Percentiles rank a stretch among this genome's conserved stretches.
These are phyloP conservation scores for Turnera subulata DNA, from an alignment of 345 rosid species.

Conservation along the genomic window DNA sequence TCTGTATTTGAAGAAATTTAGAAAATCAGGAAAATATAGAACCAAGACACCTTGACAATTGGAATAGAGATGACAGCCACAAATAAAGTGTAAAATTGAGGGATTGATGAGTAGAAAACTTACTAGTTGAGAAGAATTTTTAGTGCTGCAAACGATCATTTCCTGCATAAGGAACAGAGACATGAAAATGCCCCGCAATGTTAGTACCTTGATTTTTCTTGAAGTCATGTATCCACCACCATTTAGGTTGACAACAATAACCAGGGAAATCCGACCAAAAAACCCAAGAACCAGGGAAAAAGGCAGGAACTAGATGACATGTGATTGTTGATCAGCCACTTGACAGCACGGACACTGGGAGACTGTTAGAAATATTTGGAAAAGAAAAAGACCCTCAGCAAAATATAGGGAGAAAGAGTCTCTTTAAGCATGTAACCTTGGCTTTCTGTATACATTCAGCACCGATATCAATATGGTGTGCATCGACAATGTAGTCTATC, in stretches of 20 bases:
- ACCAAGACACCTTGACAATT: too few relatives aligned
- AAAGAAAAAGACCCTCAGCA: neutral
- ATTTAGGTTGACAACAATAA: too few relatives aligned
- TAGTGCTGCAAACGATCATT: constrained; percentile 25
- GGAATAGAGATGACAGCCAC: neutral
- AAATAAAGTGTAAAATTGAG: neutral
- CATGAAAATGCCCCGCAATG: too few relatives aligned
- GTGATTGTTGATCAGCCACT: too few relatives aligned
- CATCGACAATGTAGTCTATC: constrained; percentile 25
- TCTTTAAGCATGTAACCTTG: constrained; percentile 10
- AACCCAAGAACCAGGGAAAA: too few relatives aligned
- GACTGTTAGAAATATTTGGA: too few relatives aligned
- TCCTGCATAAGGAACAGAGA: constrained; percentile 11
- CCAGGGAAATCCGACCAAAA: too few relatives aligned
- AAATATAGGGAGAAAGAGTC: neutral
- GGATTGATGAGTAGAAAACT: constrained; percentile 2
- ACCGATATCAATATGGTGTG: constrained; percentile 24
- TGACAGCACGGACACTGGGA: too few relatives aligned
- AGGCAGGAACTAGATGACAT: too few relatives aligned
- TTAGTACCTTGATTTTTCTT: too few relatives aligned
- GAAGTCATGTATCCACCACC: too few relatives aligned
- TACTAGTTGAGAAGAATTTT: constrained; percentile 13
- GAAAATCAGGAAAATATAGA: neutral
- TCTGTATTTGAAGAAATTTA: constrained; percentile 1
- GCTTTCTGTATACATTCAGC: constrained; percentile 25